Evolutionary conservation across 768 basidiomycete genomes (phyloP), one percentile per base, ranked within the genome.

Genomic region (Paxillus involutus): DNA sequence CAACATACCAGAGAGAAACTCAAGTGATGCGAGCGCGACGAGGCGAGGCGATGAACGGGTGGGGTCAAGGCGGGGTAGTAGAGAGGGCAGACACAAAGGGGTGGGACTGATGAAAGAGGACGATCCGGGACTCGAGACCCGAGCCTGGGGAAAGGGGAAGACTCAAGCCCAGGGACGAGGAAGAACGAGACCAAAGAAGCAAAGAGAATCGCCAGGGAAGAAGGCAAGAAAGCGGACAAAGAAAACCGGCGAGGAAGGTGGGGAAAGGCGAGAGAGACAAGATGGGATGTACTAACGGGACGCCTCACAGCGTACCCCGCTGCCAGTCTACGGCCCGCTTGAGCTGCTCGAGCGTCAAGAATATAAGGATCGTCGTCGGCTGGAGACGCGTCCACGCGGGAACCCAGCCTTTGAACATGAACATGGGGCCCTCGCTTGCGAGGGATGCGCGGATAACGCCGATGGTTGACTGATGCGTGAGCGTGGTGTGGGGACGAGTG

Each of bases 351-450:
- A 93, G 76, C 7, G 88, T 91, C 58, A 93, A 68, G 77, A 92
- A 94, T 66, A 92, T 93, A 37, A 94, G 77, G 58, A 94, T 90
- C 4, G 91, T 94, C 41, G 90, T 93, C 0, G 91, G 91, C 65
- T 93, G 89, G 37, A 94, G 78, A 68, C 91, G 79, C 48, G 82
- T 81, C 90, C 90, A 94, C 11, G 91, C 89, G 0, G 91, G 91
- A 9, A 93, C 70, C 91, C 91, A 94, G 57, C 91, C 91, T 68
- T 91, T 91, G 77, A 94, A 91, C 87, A 94, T 89, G 79, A 93
- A 94, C 82, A 87, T 88, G 3, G 89, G 69, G 13, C 91, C 91
- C 61, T 94, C 91, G 58, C 73, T 84, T 55, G 80, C 77, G 56
- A 94, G 73, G 17, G 89, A 88, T 11, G 76, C 60, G 17, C 79